Base-by-base conservation (phyloP, 495 filamentous ascomycete species). In the Talaromyces proteolyticus region DNA sequence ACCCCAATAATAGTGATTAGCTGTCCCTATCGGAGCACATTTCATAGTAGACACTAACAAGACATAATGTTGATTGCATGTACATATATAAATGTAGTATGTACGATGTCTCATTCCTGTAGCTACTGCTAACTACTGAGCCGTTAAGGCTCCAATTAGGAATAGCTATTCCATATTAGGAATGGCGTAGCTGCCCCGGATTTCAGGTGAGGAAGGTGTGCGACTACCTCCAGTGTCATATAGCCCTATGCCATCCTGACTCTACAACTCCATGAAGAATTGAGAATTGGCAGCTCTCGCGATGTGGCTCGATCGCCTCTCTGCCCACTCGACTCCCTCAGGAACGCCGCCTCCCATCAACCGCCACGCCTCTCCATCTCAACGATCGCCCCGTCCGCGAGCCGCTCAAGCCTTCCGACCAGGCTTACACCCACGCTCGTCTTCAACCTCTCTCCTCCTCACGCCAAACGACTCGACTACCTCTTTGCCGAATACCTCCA, bases 261-360 rank as follows among this genome's bases (percentile, higher is more conserved):
- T n/a, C n/a, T n/a, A n/a, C 19, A 14, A 22, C 23, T 10, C 40
- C 17, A 8, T 6, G 6, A 11, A 42, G 16, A 22, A 22, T 5
- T 22, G 5, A 20, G 8, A 21, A n/a, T 2, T 22, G 12, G n/a
- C n/a, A n/a, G n/a, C n/a, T n/a, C n/a, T n/a, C n/a, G n/a, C n/a
- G 21, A 94, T 94, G 90, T 93, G 88, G 87, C 83, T 91, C 56
- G 89, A 95, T 75, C 84, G 89, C 59, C 83, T 92, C 53, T 84
- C 86, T 47, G 84, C 80, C 59, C 84, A 87, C 64, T 81, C 85
- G 44, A 79, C 77, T 52, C 77, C 81, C 45, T 75, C 81, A 42
- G 74, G 77, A 36, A 83, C 82, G 46, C 78, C 80, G 48, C 69
- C 78, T 43, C 64, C 69, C 12, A 75, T 72, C 46, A 82, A 76